Percentiles rank a stretch among this genome's conserved stretches.
phyloP scores from a whole-genome alignment of 257 asterid species.

The Nemophila menziesii region DNA sequence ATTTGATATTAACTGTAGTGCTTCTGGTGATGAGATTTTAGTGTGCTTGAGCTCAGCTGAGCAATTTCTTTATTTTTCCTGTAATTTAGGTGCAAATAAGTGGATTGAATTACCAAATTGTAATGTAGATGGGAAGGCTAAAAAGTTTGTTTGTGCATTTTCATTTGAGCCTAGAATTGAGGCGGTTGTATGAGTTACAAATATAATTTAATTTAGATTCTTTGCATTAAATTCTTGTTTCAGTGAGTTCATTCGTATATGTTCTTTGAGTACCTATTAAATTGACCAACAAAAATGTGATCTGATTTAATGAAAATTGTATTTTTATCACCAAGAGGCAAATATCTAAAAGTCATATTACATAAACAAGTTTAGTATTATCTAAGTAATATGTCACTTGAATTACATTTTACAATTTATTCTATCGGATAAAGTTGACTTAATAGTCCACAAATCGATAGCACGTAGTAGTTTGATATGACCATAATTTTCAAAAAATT shows the following conservation, averaged over 20 bases:
- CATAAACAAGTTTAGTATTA: too few relatives aligned
- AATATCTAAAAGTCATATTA: too few relatives aligned
- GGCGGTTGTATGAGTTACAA: conserved; percentile 21
- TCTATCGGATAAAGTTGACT: too few relatives aligned
- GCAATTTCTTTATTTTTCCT: conserved; percentile 41
- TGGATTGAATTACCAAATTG: conserved; percentile 58
- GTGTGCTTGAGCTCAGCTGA: conserved; percentile 50
- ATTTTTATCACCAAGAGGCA: too few relatives aligned
- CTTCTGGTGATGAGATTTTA: conserved; percentile 32
- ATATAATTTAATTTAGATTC: neutral
- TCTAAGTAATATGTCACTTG: too few relatives aligned
- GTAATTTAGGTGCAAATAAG: conserved; percentile 42
- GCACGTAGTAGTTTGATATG: too few relatives aligned
- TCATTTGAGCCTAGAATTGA: conserved; percentile 87
- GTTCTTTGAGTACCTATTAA: neutral
- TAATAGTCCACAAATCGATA: too few relatives aligned
- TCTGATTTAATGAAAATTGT: neutral
- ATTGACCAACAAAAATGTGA: neutral
- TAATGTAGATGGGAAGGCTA: conserved; percentile 14
- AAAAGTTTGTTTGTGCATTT: conserved; percentile 52
- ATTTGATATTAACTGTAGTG: conserved; percentile 70
- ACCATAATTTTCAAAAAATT: too few relatives aligned
- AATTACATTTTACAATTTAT: too few relatives aligned
- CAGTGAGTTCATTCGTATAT: neutral
- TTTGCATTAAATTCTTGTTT: neutral